Percentiles rank a stretch among this genome's conserved stretches.
Evolutionary conservation across 139 green algal species (phyloP).

Genomic region (Coelastrella sp.): DNA sequence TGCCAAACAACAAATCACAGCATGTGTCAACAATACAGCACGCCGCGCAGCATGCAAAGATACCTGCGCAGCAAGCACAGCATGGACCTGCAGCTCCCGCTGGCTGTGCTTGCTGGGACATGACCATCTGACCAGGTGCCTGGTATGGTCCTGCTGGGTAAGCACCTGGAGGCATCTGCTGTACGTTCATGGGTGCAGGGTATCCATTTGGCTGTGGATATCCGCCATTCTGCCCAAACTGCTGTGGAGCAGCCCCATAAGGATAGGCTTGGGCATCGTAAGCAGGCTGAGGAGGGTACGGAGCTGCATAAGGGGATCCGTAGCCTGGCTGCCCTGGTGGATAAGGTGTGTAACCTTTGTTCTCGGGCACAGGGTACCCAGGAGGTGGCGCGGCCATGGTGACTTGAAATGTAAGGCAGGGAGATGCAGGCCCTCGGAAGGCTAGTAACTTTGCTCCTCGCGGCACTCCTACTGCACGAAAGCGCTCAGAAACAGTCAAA

Average conservation of each 20-base stretch:
- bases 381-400: slow-evolving; percentile 23
- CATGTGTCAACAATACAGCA: slow-evolving; percentile 41
- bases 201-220: background rate
- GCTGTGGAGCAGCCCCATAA: background rate
- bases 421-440: background rate
- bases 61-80: slow-evolving; percentile 38
- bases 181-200: slow-evolving; percentile 1
- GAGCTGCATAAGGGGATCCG: background rate
- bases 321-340: background rate
- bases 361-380: slow-evolving; percentile 24
- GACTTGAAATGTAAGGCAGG: background rate
- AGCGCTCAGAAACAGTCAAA: too few relatives aligned
- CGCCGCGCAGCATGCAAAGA: slow-evolving; percentile 43
- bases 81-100: background rate
- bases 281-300: slow-evolving; percentile 27
- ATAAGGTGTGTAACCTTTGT: slow-evolving; percentile 9
- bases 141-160: slow-evolving; percentile 18
- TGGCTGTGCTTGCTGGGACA: slow-evolving; percentile 7
- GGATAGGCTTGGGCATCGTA: background rate
- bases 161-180: background rate
- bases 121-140: slow-evolving; percentile 37
- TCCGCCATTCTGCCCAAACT: background rate
- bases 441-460: background rate
- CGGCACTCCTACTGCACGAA: background rate
- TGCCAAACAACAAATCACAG: slow-evolving; percentile 37